A percentile compares a stretch with the other conserved stretches of the same genome.
phyloP scores from a whole-genome alignment of 192 early-diverging fungal genomes.

The Entophlyctis helioformis region DNA sequence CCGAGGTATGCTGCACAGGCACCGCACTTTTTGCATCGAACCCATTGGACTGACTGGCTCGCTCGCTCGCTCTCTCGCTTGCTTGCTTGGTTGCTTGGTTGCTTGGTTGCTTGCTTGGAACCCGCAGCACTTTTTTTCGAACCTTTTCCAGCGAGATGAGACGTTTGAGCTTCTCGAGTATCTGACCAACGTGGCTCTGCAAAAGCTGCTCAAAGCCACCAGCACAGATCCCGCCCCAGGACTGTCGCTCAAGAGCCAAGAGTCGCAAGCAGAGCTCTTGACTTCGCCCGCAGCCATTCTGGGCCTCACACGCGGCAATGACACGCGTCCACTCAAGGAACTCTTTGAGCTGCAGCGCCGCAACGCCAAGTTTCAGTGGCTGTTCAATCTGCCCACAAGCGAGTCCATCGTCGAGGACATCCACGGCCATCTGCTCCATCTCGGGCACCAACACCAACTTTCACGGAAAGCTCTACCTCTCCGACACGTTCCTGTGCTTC shows the following conservation, averaged over 20 bases:
- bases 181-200: conserved; percentile 77
- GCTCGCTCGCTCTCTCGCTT: too few relatives aligned
- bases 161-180: conserved; percentile 91
- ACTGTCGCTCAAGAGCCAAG: conserved; percentile 17
- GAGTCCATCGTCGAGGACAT: conserved; percentile 65
- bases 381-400: conserved; percentile 65
- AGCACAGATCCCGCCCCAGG: conserved; percentile 53
- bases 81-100: too few relatives aligned
- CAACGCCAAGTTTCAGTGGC: conserved; percentile 58
- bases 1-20: conserved; percentile 40
- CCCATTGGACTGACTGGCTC: too few relatives aligned
- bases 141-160: conserved; percentile 94
- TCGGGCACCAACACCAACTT: conserved; percentile 34
- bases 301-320: background rate
- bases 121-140: conserved; percentile 83
- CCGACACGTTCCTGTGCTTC: conserved; percentile 80
- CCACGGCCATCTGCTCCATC: conserved; percentile 42
- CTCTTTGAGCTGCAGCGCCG: conserved; percentile 58
- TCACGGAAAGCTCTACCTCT: conserved; percentile 69
- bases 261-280: background rate
- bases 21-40: background rate
- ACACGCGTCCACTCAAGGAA: conserved; percentile 29
- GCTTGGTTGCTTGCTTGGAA: too few relatives aligned
- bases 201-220: conserved; percentile 73
- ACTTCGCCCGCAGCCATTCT: conserved; percentile 16